Evolutionary conservation across 108 stramenopile species (phyloP).

Genomic region (Conticribra weissflogii): DNA sequence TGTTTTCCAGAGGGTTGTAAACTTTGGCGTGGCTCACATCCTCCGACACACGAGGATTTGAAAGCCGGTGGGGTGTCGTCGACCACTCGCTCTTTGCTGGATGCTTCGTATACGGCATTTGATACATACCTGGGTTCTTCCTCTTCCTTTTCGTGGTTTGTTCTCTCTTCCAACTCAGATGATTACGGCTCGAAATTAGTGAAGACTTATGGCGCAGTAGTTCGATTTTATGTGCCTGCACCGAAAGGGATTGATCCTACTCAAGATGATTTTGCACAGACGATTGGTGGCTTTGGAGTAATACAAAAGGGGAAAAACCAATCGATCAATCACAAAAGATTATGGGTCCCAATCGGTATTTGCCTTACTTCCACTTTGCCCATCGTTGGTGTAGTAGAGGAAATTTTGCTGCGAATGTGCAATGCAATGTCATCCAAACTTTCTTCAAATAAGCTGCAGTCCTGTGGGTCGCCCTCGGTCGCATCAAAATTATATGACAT

Average conservation of each 20-base stretch:
- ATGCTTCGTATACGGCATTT: conserved; percentile 64
- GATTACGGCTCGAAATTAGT: conserved; percentile 75
- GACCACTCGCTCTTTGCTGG: conserved; percentile 48
- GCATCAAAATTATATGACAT: conserved; percentile 39
- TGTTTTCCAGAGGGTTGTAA: conserved; percentile 84
- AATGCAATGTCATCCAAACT: conserved; percentile 60
- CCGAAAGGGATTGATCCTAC: conserved; percentile 80
- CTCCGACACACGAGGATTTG: conserved; percentile 73
- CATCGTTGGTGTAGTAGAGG: conserved; percentile 83
- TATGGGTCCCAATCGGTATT: conserved; percentile 88
- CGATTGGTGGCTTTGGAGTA: conserved; percentile 1
- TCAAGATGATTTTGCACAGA: conserved; percentile 81
- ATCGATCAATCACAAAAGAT: conserved; percentile 29
- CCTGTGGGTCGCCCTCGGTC: conserved; percentile 3
- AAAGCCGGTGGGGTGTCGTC: conserved; percentile 75
- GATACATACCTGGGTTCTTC: conserved; percentile 81
- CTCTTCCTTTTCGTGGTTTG: conserved; percentile 89
- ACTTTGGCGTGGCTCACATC: conserved; percentile 80
- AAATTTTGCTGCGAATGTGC: conserved; percentile 77
- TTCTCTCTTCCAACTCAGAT: conserved; percentile 82
- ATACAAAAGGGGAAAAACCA: conserved; percentile 8
- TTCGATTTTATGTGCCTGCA: conserved; percentile 85
- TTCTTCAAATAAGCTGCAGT: conserved; percentile 11
- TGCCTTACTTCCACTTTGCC: conserved; percentile 75
- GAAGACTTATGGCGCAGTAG: conserved; percentile 83